Evolutionary conservation across 306 rosid genomes (phyloP), one percentile per base, ranked within the genome.

Genomic region (Acacia crassicarpa): DNA sequence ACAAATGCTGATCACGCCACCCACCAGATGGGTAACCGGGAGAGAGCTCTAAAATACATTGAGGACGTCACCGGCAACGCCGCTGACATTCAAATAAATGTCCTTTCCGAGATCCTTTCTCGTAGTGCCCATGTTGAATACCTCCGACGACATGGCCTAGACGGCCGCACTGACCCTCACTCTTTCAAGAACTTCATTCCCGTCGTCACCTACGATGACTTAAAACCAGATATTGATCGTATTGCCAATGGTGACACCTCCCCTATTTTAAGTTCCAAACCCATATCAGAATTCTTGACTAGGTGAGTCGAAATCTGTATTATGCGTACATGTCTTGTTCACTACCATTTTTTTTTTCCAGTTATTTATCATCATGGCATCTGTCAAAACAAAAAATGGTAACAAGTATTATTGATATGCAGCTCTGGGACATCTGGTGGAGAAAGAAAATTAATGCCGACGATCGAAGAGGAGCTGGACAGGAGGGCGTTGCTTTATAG

Each of bases 371-470:
- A 61, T 59, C 30, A 61, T 61, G 67, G 19, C 4, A 27, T 25
- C 66, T 9, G 66, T 59, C 10, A n/a, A 56, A 8, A 8, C 48
- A 44, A 44, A 38, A 38, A 38, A 38, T 38, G 41, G 41, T 38
- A 38, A 44, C 9, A 44, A 44, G 14, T 44, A 44, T 14, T 44
- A 1, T 48, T 48, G 14, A 9, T 48, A 1, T 22, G 53, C 76
- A 89, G 92, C 65, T 89, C 92, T 0, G 90, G 92, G 40, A 89
- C 92, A 67, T 89, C 92, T 2, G 87, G 83, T 0, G 92, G 92
- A 66, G 92, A 89, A 78, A 84, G 92, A 69, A 89, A 89, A 46
- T 58, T 89, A 32, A 86, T 86, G 88, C 92, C 92, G 23, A 82
- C 92, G 17, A 86, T 76, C 5, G 87, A 84, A 69, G 90, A 89